These are phyloP conservation scores for Neurospora sp. DNA, from an alignment of 495 filamentous ascomycete genomes.

Conservation along the genomic window DNA sequence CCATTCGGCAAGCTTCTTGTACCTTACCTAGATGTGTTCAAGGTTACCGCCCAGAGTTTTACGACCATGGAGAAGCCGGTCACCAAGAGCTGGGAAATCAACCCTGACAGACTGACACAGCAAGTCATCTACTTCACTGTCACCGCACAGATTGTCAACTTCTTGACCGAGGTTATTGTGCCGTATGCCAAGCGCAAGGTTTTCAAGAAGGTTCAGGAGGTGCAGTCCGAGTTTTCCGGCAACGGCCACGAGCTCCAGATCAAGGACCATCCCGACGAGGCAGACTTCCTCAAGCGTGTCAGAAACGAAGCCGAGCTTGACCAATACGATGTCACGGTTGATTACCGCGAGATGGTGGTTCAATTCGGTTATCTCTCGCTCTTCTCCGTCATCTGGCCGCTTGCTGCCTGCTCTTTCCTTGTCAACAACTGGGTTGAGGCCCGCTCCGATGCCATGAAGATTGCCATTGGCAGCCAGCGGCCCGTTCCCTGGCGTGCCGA, in stretches of 20 bases:
- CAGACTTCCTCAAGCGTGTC: constrained; percentile 65
- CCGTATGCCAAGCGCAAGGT: constrained; percentile 71
- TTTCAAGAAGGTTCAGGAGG: constrained; percentile 63
- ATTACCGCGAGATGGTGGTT: constrained; percentile 90
- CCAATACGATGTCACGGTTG: constrained; percentile 76
- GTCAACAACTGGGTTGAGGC: constrained; percentile 97
- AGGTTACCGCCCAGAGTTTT: constrained; percentile 63
- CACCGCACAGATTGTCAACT: constrained; percentile 84
- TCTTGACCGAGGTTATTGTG: constrained; percentile 77
- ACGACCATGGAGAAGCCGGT: constrained; percentile 62
- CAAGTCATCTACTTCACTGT: constrained; percentile 97
- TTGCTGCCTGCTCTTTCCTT: constrained; percentile 79
- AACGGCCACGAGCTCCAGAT: constrained; percentile 24
- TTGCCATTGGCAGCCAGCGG: constrained; percentile 78
- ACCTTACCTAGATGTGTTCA: constrained; percentile 83
- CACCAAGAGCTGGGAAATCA: constrained; percentile 66
- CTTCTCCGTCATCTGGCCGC: constrained; percentile 87
- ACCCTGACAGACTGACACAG: constrained; percentile 73
- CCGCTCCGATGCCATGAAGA: constrained; percentile 88
- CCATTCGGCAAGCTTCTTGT: constrained; percentile 83
- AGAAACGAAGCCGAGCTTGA: constrained; percentile 79
- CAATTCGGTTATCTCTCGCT: constrained; percentile 84
- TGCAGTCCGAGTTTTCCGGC: constrained; percentile 46
- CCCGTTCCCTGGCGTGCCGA: constrained; percentile 82
- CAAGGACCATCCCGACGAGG: constrained; percentile 63